A percentile compares a stretch with the other conserved stretches of the same genome.
These are phyloP conservation scores for Solanum hybrid DNA, from an alignment of 305 asterid species.

Conservation along the genomic window DNA sequence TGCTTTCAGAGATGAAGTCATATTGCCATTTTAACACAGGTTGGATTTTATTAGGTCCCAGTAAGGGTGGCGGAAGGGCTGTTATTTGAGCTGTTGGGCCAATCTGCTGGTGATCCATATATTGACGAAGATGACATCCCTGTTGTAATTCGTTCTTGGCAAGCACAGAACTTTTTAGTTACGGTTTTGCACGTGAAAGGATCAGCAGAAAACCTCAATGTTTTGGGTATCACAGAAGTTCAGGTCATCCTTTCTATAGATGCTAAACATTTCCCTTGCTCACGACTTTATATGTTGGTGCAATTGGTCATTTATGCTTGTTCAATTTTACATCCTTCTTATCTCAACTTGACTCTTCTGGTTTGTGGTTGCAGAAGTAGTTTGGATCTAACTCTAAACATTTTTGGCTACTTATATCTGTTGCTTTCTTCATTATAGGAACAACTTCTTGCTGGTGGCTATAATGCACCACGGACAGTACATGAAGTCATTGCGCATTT, in stretches of 20 bases:
- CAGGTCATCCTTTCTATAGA: conserved; percentile 39
- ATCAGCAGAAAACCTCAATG: conserved; percentile 56
- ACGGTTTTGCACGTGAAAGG: conserved; percentile 73
- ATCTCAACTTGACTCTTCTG: background rate
- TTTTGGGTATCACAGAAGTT: conserved; percentile 81
- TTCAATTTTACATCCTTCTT: background rate
- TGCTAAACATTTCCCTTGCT: conserved; percentile 1
- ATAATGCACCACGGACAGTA: conserved; percentile 64
- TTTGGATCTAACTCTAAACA: background rate
- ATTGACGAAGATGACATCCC: conserved; percentile 79
- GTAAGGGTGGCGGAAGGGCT: conserved; percentile 91
- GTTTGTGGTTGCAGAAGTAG: background rate
- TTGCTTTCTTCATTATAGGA: conserved; percentile 36
- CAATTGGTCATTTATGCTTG: background rate
- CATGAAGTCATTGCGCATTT: conserved; percentile 72
- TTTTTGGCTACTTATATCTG: background rate
- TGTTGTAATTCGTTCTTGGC: conserved; percentile 85
- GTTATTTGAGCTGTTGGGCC: conserved; percentile 86
- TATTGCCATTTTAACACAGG: background rate
- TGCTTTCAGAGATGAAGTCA: background rate
- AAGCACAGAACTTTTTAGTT: conserved; percentile 69
- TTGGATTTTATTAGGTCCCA: conserved; percentile 50
- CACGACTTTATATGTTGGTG: background rate
- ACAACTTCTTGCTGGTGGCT: conserved; percentile 79
- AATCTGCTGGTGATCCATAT: conserved; percentile 83